Evolutionary conservation across 257 asterid species (phyloP).

Genomic region (Solanum phureja): DNA sequence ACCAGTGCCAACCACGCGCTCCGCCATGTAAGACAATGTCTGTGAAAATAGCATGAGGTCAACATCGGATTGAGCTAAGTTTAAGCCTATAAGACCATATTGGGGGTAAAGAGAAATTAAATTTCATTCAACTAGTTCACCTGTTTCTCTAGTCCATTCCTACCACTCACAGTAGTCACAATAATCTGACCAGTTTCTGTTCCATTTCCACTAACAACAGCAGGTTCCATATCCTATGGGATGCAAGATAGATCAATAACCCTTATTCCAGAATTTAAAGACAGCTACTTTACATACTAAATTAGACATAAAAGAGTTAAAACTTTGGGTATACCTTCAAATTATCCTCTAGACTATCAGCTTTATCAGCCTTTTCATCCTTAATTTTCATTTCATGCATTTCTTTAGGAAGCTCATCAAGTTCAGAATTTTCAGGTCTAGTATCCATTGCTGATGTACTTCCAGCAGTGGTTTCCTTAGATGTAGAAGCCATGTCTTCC

Average conservation of each 20-base stretch:
- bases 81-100: background rate
- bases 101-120: background rate
- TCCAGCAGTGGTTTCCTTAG: background rate
- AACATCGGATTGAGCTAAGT: background rate
- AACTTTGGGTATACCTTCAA: background rate
- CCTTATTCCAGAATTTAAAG: background rate
- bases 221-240: conserved; percentile 65
- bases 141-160: conserved; percentile 71
- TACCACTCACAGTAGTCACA: conserved; percentile 71
- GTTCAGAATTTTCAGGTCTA: background rate
- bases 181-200: conserved; percentile 80
- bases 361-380: conserved; percentile 15
- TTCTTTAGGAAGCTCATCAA: conserved; percentile 34
- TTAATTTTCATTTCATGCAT: conserved; percentile 37
- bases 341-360: background rate
- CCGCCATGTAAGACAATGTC: conserved; percentile 67
- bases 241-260: background rate
- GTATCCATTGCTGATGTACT: background rate
- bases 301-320: background rate
- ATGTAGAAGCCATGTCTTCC: conserved; percentile 1
- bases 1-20: conserved; percentile 43
- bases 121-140: conserved; percentile 12
- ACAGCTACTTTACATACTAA: background rate
- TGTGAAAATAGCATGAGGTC: conserved; percentile 8
- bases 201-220: conserved; percentile 67